Conservation (phyloP, 176 grass and related monocot genomes). For the Oryza australiensis region DNA sequence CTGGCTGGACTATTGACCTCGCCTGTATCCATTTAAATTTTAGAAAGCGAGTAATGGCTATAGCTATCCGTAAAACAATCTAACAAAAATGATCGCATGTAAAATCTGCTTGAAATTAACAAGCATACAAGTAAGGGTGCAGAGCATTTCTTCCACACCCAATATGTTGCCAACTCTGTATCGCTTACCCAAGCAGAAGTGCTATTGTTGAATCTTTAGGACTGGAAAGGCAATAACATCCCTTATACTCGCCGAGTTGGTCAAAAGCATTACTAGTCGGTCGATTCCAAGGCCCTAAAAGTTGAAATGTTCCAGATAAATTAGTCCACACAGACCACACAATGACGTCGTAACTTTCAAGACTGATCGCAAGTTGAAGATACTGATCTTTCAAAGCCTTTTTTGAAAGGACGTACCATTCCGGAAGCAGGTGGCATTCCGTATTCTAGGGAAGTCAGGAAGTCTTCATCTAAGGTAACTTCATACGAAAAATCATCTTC, state of each 20-base stretch:
- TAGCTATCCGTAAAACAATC: background rate
- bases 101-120: constrained; percentile 23
- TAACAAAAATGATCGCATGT: background rate
- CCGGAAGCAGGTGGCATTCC: constrained; percentile 99
- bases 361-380: background rate
- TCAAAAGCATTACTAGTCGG: constrained; percentile 91
- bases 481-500: constrained; percentile 89
- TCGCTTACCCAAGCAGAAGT: background rate
- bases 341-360: background rate
- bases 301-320: constrained; percentile 2
- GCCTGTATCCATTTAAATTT: background rate
- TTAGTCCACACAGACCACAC: constrained; percentile 2
- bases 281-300: constrained; percentile 85
- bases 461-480: constrained; percentile 93
- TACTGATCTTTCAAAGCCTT: background rate
- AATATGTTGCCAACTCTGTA: background rate
- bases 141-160: background rate
- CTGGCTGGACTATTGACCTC: background rate
- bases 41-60: background rate
- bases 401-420: constrained; percentile 77
- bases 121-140: background rate
- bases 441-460: constrained; percentile 87
- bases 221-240: constrained; percentile 96
- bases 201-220: constrained; percentile 81
- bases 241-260: constrained; percentile 83